Evolutionary conservation across 768 basidiomycete genomes (phyloP), one percentile per base, ranked within the genome.

Genomic region (Leucocoprinus leucothites): DNA sequence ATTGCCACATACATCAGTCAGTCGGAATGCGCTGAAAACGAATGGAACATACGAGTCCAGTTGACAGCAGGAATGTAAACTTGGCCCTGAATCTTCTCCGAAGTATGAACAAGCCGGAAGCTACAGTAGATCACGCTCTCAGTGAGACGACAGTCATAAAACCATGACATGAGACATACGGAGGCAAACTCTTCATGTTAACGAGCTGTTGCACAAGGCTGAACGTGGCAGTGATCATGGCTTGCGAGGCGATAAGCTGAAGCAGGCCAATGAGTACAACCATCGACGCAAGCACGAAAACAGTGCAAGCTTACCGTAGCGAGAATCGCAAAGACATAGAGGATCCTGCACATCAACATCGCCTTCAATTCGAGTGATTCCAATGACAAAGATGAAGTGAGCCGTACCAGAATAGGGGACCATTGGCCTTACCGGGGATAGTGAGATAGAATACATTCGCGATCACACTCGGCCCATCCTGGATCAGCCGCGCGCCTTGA

Each of bases 221-320:
- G 72, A 82, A 88, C 0, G 83, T 81, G 0, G 84, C 87, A 0
- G 85, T 84, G 61, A 88, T 87, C 76, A 87, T 76, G 8, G 86
- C 83, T 67, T 85, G 82, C 3, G 83, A 85, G 9, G 83, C 84
- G 40, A 84, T 76, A 47, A 83, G 69, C 81, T 83, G 43, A 6
- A 21, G n/a, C 13, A 22, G n/a, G 55, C 53, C 0, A 51, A 36
- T 51, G 25, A 36, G 18, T 43, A 1, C 31, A 11, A 11, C 31
- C 31, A 31, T 31, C 31, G 11, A n/a, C n/a, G n/a, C n/a, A 31
- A 31, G 11, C 11, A 5, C 5, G 31, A 31, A 5, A 5, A 31
- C 6, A 31, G 31, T 31, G 11, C 11, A 5, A 31, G 11, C 31
- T 31, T 31, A 31, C 31, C 11, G 31, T 31, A 31, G 31, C 31